Percentiles rank a stretch among this genome's conserved stretches.
Evolutionary conservation across 257 asterid species (phyloP).

Genomic region (Knoxia roxburghii): DNA sequence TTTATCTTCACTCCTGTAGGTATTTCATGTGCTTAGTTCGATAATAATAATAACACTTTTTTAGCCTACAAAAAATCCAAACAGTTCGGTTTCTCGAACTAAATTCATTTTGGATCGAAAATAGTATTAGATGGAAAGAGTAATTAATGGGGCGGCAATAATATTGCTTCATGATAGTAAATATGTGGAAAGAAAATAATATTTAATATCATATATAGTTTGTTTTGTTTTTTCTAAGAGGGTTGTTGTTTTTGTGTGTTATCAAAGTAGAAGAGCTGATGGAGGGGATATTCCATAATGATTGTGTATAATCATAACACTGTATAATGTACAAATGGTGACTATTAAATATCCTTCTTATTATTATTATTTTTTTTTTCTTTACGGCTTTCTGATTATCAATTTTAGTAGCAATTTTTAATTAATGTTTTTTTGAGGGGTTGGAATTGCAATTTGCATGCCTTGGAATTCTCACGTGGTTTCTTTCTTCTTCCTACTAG

Average conservation of each 20-base stretch:
- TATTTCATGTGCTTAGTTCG: conserved; percentile 50
- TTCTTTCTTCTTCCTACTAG: too few species aligned
- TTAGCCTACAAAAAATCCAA: too few species aligned
- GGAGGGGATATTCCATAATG: background rate
- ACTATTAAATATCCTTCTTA: background rate
- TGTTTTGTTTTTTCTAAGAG: background rate
- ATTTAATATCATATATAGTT: too few species aligned
- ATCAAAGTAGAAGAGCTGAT: too few species aligned
- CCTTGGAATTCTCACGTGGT: too few species aligned
- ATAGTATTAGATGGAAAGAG: background rate
- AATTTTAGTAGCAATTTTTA: too few species aligned
- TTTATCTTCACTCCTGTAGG: conserved; percentile 37
- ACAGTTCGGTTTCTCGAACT: too few species aligned
- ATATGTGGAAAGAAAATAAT: too few species aligned
- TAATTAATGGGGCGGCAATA: background rate
- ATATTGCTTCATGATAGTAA: background rate
- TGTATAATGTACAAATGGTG: background rate
- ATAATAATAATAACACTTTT: too few species aligned
- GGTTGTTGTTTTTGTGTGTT: background rate
- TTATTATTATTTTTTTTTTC: background rate
- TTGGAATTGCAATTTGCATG: too few species aligned
- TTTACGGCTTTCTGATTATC: background rate
- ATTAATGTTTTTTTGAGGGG: too few species aligned
- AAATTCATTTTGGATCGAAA: too few species aligned
- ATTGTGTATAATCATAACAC: background rate